Percentiles rank a stretch among this genome's conserved stretches.
These are phyloP conservation scores for Aspergillus diversus DNA, from an alignment of 495 filamentous ascomycete species.

Conservation along the genomic window DNA sequence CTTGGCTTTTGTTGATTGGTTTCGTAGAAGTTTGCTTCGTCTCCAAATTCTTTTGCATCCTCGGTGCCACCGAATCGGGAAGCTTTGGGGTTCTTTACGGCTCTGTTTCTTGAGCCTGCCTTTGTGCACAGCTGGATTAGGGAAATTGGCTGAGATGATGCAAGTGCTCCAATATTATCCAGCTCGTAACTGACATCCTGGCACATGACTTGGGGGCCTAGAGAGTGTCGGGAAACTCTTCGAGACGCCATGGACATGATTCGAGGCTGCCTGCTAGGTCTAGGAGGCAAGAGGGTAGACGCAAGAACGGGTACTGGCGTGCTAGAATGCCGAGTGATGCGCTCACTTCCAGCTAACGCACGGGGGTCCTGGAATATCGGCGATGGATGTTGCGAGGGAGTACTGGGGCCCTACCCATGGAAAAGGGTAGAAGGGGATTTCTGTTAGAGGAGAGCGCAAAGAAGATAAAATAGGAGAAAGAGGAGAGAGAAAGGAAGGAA, in stretches of 20 bases:
- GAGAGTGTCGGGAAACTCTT: constrained; percentile 4
- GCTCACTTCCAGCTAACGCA: too few relatives aligned
- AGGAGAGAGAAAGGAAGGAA: neutral
- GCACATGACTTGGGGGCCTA: constrained; percentile 2
- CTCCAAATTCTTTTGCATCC: neutral
- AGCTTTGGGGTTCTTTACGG: constrained; percentile 18
- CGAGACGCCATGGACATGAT: constrained; percentile 6
- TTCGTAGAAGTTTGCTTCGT: neutral
- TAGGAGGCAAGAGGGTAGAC: neutral
- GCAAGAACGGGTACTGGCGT: neutral
- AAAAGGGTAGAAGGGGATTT: neutral
- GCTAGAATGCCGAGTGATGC: neutral
- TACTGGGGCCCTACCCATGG: neutral
- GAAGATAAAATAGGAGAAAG: neutral
- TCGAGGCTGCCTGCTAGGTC: neutral
- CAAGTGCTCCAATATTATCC: constrained; percentile 24
- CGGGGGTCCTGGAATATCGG: too few relatives aligned
- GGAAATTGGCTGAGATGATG: constrained; percentile 32
- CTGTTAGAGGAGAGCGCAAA: neutral
- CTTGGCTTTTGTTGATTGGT: constrained; percentile 12
- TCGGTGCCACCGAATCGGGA: constrained; percentile 9
- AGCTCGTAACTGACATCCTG: constrained; percentile 23
- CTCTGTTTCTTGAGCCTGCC: constrained; percentile 24
- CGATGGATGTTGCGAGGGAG: too few relatives aligned
- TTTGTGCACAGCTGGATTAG: constrained; percentile 24